A percentile compares a stretch with the other conserved stretches of the same genome.
Conservation (phyloP, 352 stramenopile species). For the Phytophthora constricta region DNA sequence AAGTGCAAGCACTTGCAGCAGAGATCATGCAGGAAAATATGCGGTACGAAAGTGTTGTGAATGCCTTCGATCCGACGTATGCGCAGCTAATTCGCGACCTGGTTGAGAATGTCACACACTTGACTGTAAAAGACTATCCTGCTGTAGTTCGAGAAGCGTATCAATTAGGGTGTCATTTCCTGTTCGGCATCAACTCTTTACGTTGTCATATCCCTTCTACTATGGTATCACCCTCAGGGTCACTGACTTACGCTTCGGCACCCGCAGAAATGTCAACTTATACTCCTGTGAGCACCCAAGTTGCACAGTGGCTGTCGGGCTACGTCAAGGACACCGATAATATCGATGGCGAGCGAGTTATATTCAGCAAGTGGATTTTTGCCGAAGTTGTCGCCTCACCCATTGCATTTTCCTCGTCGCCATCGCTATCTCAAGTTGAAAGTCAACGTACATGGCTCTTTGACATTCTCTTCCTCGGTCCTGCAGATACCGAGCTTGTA, state of each 20-base stretch:
- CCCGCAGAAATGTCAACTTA: background rate
- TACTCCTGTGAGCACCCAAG: conserved; percentile 7
- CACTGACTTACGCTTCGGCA: background rate
- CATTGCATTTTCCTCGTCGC: conserved; percentile 3
- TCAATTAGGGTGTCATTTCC: conserved; percentile 41
- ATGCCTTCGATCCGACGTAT: conserved; percentile 44
- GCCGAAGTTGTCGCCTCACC: conserved; percentile 28
- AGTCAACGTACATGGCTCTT: conserved; percentile 64
- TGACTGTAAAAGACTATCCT: background rate
- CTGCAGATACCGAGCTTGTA: conserved; percentile 30
- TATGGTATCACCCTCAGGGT: background rate
- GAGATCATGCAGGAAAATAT: conserved; percentile 39
- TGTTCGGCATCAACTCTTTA: conserved; percentile 48
- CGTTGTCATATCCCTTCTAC: conserved; percentile 1
- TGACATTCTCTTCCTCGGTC: conserved; percentile 57
- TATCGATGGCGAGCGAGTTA: conserved; percentile 8
- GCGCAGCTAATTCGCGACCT: conserved; percentile 34
- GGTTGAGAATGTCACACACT: conserved; percentile 14
- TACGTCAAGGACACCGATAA: conserved; percentile 2
- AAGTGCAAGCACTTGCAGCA: conserved; percentile 26
- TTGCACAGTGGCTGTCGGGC: conserved; percentile 19
- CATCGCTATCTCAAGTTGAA: conserved; percentile 20
- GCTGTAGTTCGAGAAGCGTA: conserved; percentile 15
- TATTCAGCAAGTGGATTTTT: conserved; percentile 47
- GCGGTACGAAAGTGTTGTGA: conserved; percentile 41